phyloP scores from a whole-genome alignment of 73 alveolate species.

The Effrenium voratum region DNA sequence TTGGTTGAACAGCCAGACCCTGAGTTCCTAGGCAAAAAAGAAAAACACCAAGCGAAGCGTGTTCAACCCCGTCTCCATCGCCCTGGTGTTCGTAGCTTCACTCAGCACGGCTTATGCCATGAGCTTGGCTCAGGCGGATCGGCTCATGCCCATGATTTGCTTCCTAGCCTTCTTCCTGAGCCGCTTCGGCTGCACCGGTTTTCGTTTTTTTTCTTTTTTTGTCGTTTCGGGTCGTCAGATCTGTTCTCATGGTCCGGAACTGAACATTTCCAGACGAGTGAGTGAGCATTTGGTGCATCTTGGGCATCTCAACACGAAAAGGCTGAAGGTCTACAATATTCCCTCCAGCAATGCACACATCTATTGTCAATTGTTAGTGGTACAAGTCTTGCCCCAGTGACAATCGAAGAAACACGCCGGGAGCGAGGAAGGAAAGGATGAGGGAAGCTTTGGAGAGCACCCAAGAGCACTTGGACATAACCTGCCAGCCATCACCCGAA shows the following conservation, averaged over 20 bases:
- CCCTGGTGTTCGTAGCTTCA: too few species aligned
- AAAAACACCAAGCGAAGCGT: too few species aligned
- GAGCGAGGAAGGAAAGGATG: neutral
- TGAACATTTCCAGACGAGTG: neutral
- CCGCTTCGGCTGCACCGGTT: constrained; percentile 33
- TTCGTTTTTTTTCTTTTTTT: neutral
- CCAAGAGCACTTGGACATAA: too few species aligned
- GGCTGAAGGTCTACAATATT: neutral
- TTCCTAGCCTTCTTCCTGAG: constrained; percentile 83
- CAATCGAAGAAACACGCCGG: neutral
- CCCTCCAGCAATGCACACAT: neutral
- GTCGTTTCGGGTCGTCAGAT: neutral
- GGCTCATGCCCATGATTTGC: constrained; percentile 88
- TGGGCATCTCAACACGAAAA: neutral
- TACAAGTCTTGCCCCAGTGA: neutral
- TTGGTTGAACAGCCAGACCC: too few species aligned
- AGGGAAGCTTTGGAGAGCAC: neutral
- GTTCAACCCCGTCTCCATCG: too few species aligned
- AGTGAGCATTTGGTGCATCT: neutral
- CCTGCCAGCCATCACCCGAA: neutral
- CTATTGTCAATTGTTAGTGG: neutral
- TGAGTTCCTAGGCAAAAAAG: too few species aligned
- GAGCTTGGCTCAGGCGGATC: constrained; percentile 48
- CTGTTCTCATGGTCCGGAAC: neutral
- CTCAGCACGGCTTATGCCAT: too few species aligned